These are phyloP conservation scores for Helminthosporium solani DNA, from an alignment of 2,329 filamentous ascomycete genomes.

Conservation along the genomic window DNA sequence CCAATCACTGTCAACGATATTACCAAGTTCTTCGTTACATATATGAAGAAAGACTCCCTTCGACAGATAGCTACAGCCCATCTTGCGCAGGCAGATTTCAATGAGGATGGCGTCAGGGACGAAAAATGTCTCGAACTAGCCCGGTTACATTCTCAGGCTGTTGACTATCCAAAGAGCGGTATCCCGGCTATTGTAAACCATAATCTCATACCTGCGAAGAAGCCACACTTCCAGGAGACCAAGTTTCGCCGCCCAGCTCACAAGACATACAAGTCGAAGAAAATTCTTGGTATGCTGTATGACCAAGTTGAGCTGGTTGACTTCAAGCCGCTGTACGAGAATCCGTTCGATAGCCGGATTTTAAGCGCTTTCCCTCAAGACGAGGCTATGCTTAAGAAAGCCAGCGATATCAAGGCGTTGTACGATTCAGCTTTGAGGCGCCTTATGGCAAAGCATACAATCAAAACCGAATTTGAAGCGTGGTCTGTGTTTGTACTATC, in stretches of 20 bases:
- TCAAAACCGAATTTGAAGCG: constrained; percentile 86
- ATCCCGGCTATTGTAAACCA: constrained; percentile 68
- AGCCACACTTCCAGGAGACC: constrained; percentile 90
- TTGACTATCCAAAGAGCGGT: constrained; percentile 93
- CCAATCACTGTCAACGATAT: constrained; percentile 73
- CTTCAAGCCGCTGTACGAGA: constrained; percentile 71
- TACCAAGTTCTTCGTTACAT: constrained; percentile 81
- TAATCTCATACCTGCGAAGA: constrained; percentile 61
- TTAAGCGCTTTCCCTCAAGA: constrained; percentile 61
- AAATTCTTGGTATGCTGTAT: constrained; percentile 78
- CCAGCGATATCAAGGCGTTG: constrained; percentile 66
- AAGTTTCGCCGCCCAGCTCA: constrained; percentile 47
- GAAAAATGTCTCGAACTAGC: constrained; percentile 66
- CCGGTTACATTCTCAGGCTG: constrained; percentile 80
- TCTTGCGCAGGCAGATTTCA: constrained; percentile 70
- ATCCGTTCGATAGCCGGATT: constrained; percentile 75
- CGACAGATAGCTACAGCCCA: constrained; percentile 80
- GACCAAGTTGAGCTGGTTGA: constrained; percentile 69
- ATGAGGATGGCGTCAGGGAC: constrained; percentile 64
- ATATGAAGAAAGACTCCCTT: constrained; percentile 88
- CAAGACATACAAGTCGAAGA: constrained; percentile 64
- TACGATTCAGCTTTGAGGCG: constrained; percentile 78
- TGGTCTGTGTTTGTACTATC: constrained; percentile 83
- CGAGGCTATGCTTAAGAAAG: constrained; percentile 57
- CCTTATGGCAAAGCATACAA: constrained; percentile 81